phyloP scores from a whole-genome alignment of 495 filamentous ascomycete genomes.

The Penicillium pulvis region DNA sequence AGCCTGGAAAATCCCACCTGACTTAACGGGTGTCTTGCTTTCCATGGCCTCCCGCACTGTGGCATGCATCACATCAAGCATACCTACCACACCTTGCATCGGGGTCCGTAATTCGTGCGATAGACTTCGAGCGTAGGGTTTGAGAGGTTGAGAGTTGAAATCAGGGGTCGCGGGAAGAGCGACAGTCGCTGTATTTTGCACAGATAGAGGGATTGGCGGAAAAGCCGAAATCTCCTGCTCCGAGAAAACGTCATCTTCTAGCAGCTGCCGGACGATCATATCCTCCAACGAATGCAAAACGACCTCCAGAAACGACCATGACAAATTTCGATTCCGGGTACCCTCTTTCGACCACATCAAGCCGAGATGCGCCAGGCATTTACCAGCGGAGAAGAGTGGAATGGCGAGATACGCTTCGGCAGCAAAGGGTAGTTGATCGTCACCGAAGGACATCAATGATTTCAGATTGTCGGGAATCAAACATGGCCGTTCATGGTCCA shows the following conservation, averaged over 20 bases:
- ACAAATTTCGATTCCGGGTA: conserved; percentile 53
- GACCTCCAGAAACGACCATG: conserved; percentile 75
- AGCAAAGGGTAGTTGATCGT: conserved; percentile 60
- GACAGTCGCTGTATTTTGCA: conserved; percentile 35
- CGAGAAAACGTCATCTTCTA: conserved; percentile 13
- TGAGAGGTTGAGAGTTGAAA: conserved; percentile 64
- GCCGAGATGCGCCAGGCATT: conserved; percentile 74
- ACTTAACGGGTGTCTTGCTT: conserved; percentile 49
- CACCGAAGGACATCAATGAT: conserved; percentile 60
- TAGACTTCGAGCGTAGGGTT: conserved; percentile 75
- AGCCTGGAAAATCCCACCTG: conserved; percentile 59
- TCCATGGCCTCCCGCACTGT: conserved; percentile 72
- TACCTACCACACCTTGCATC: conserved; percentile 85
- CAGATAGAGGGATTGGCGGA: conserved; percentile 28
- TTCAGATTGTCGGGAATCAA: conserved; percentile 65
- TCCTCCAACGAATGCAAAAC: conserved; percentile 77
- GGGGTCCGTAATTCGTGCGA: conserved; percentile 81
- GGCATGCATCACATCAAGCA: conserved; percentile 84
- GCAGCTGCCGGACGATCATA: conserved; percentile 61
- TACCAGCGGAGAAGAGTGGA: conserved; percentile 69
- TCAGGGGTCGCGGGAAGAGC: conserved; percentile 26
- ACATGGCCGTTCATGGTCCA: conserved; percentile 75
- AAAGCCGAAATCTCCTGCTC: conserved; percentile 10
- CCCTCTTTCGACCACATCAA: conserved; percentile 73
- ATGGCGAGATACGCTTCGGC: conserved; percentile 72